Evolutionary conservation across 73 alveolate genomes (phyloP), one percentile per base, ranked within the genome.

Genomic region (Paramecium sonneborni): DNA sequence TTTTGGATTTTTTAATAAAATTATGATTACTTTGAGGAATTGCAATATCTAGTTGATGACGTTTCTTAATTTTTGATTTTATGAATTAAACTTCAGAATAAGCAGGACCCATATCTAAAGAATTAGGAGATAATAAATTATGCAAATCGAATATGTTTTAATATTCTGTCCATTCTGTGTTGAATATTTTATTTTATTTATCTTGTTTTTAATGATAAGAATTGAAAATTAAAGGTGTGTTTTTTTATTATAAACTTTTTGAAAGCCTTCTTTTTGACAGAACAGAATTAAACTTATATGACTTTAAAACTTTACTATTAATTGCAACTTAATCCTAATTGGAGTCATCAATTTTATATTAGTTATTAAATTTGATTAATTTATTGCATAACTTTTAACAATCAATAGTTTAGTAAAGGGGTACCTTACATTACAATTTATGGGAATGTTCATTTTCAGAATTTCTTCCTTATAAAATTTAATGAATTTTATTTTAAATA

Each of bases 51-150:
- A n/a, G 14, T 52, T 52, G 32, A 21, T 52, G 68, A 18, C 34
- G 68, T 18, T 52, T 52, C 24, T 26, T 62, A 14, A 62, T 62
- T 62, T 62, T 62, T 3, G 84, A 62, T 62, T 62, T 62, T 11
- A 62, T 62, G 48, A 62, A 62, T 32, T 62, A 5, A 12, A 62
- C 84, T 62, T 62, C 84, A 30, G 21, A 24, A 62, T 62, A 62
- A 3, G 84, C 84, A 11, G 48, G 44, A 32, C 48, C 26, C 84
- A 62, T 62, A 62, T 62, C 84, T 32, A 62, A 62, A 62, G 84
- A 62, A 62, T 62, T 62, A 62, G 84, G 84, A 26, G 48, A 23
- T 26, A 62, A 9, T 3, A 62, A 26, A 14, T 26, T 62, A 12
- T 62, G 84, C 14, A 62, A 32, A 62, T 62, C 84, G 9, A 23